Conservation (phyloP, 129 eudicot species). For the Chrysanthemum lavandulifolium region DNA sequence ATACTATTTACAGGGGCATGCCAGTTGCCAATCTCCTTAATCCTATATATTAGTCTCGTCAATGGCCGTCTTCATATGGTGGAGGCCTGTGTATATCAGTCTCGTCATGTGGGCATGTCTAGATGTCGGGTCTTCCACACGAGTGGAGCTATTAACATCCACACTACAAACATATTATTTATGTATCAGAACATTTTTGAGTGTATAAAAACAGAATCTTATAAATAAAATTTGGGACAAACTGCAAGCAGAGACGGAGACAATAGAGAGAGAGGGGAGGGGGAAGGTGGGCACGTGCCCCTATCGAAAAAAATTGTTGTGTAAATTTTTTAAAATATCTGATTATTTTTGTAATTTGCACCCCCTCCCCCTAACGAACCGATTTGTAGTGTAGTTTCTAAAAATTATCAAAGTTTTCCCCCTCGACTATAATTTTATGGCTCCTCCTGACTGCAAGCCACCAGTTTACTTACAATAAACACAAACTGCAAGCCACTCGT, state of each 20-base stretch:
- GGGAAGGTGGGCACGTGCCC: no score
- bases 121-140: conserved; percentile 51
- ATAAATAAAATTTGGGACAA: not conserved
- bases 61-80: conserved; percentile 11
- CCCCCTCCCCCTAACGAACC: no score
- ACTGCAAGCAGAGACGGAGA: no score
- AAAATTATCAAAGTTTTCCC: no score
- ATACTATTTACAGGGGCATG: conserved; percentile 18
- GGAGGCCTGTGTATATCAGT: not conserved
- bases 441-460: conserved; percentile 48
- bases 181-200: not conserved
- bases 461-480: conserved; percentile 72
- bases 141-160: conserved; percentile 80
- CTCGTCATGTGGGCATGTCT: conserved; percentile 31
- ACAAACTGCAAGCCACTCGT: conserved; percentile 83
- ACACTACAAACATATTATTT: conserved; percentile 42
- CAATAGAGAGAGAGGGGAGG: no score
- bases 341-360: no score
- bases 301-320: no score
- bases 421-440: no score
- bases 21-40: conserved; percentile 7
- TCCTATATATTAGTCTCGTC: not conserved
- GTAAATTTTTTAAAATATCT: no score
- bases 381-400: no score
- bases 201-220: not conserved